Percentiles rank a stretch among this genome's conserved stretches.
Conservation (phyloP, 2,329 filamentous ascomycete species). For the Diaporthe aspalathi region DNA sequence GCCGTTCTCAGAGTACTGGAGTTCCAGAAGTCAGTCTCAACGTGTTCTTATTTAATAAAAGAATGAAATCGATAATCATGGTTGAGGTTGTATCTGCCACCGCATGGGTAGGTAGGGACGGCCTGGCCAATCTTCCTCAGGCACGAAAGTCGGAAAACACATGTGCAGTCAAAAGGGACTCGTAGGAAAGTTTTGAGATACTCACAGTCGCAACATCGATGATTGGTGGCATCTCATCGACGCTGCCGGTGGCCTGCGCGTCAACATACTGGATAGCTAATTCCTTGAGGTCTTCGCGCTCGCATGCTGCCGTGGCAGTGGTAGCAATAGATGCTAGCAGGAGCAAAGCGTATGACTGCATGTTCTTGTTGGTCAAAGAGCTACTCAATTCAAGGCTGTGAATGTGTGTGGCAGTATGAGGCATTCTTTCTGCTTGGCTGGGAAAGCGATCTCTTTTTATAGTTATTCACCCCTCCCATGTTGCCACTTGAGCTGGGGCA, state of each 20-base stretch:
- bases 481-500: background rate
- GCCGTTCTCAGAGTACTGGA: slow-evolving; percentile 41
- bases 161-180: background rate
- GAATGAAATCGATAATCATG: background rate
- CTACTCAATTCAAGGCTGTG: background rate
- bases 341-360: slow-evolving; percentile 12
- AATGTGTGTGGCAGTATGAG: slow-evolving; percentile 10
- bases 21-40: background rate
- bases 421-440: background rate
- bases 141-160: no score
- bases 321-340: slow-evolving; percentile 22
- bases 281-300: slow-evolving; percentile 6
- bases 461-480: background rate
- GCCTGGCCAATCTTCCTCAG: no score
- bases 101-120: background rate
- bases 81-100: background rate
- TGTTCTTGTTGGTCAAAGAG: background rate
- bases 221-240: slow-evolving; percentile 18
- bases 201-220: slow-evolving; percentile 18
- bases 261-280: slow-evolving; percentile 19
- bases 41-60: no score
- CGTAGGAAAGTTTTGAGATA: background rate
- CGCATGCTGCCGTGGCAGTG: background rate
- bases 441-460: slow-evolving; percentile 2
- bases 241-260: slow-evolving; percentile 11